Base-by-base conservation (phyloP, 805 yeast species). In the Scheffersomyces lignosus region DNA sequence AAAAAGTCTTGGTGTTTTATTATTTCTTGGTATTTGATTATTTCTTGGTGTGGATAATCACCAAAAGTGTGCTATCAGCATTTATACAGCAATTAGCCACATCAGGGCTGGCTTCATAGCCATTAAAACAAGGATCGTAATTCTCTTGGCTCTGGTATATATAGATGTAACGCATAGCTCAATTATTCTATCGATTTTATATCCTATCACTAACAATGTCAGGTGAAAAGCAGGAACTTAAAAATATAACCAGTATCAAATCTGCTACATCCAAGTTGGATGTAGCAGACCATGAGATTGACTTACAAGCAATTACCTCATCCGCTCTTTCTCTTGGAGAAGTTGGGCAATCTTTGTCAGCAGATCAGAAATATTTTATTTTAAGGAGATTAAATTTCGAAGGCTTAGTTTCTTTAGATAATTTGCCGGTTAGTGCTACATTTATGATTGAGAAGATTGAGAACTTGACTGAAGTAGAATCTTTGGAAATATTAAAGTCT, bases 391-490 rank as follows among this genome's bases (percentile, higher is more conserved):
- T 62, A 24, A 46, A 56, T 34, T 52, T 44, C 31, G 63, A 57
- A 14, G 53, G 52, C 26, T 53, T 63, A 38, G 50, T 39, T 1
- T 17, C 49, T 15, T 48, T 53, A 35, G 61, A 58, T 15, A 58
- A 59, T 34, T 48, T 64, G 34, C 69, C 69, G 5, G 42, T 45
- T 10, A 43, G 46, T 7, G 68, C 60, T 12, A 50, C 64, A 14
- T 72, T 58, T 45, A 66, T 75, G 62, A 56, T 70, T 39, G 69
- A 64, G 25, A 68, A 65, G 42, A 61, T 71, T 32, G 61, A 56
- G 46, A 43, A 47, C 18, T 42, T 71, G 46, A 34, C 62, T 3
- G 47, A 58, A 8, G 66, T 60, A 1, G 74, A 72, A 27, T 67
- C 78, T 0, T 26, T 66, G 1, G 59, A 56, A 7, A 63, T 75